Base-by-base conservation (phyloP, 73 alveolate genomes). In the Paramecium bursaria region DNA sequence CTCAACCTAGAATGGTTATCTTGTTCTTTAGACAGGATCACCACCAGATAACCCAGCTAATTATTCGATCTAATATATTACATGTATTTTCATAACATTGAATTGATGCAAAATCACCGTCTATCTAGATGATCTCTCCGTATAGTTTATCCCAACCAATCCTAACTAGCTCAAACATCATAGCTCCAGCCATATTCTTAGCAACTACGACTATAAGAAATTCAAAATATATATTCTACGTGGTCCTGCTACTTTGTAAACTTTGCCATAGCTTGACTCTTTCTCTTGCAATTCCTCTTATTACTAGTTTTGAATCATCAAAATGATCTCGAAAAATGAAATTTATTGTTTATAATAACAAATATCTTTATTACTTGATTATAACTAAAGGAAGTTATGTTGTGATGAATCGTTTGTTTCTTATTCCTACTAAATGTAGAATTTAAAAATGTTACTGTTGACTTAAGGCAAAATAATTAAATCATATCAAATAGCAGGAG, bases 1-100 rank as follows among this genome's bases (percentile, higher is more conserved):
- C 86, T 96, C 96, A 74, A 96, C 94, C 21, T 96, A 92, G 60
- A 96, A 87, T 0, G 98, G 99, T 91, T 82, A 67, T 17, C 98
- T 98, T 19, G 99, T 96, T 93, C 97, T 95, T 73, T 89, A 75
- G 46, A 96, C 95, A n/a, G 98, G 99, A 49, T 96, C 99, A 14
- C 98, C 99, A 29, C 91, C 96, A 15, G 98, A 91, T 31, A 96
- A 91, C 30, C 99, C 99, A 47, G 97, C 93, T 90, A 50, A 27
- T 22, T 10, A 29, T 35, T 49, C 13, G 25, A 23, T 21, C 23
- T 9, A 30, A 9, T 33, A 3, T 14, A 77, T 85, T 87, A 55
- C 93, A 75, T 11, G 98, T 92, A 85, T 93, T 98, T 85, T 96
- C 99, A 75, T 95, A 96, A 88, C 98, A 96, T 86, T 96, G 95